A percentile compares a stretch with the other conserved stretches of the same genome.
phyloP scores from a whole-genome alignment of 306 rosid genomes.

The Delonix regia region DNA sequence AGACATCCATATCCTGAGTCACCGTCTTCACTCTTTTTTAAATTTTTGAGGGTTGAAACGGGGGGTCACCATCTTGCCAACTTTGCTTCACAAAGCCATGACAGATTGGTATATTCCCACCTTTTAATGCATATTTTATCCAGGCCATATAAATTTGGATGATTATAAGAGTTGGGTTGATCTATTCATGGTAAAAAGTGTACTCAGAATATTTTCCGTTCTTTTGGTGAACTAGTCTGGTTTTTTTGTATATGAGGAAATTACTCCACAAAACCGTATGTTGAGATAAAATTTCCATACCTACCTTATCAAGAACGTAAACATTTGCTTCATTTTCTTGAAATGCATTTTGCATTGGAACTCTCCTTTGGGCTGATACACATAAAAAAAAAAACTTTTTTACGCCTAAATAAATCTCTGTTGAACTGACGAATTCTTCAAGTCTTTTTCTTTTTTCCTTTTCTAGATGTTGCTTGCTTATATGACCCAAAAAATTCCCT shows the following conservation, averaged over 20 bases:
- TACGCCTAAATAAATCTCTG: not conserved
- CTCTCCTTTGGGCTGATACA: not conserved
- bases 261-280: not conserved
- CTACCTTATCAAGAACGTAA: not conserved
- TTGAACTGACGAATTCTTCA: not conserved
- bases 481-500: not conserved
- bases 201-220: not conserved
- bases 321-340: not conserved
- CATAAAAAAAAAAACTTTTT: not conserved
- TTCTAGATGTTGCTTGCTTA: conserved; percentile 13
- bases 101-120: conserved; percentile 56
- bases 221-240: not conserved
- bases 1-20: conserved; percentile 64
- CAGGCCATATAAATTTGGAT: not conserved
- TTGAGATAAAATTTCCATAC: not conserved
- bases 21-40: conserved; percentile 30
- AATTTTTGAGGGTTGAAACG: conserved; percentile 33
- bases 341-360: not conserved
- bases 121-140: conserved; percentile 31
- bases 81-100: conserved; percentile 73
- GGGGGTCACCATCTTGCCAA: conserved; percentile 56
- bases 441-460: not conserved
- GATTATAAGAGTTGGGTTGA: not conserved
- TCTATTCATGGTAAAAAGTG: not conserved
- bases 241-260: not conserved